Conservation (phyloP, 73 alveolate genomes). For the Urostyla sp. region DNA sequence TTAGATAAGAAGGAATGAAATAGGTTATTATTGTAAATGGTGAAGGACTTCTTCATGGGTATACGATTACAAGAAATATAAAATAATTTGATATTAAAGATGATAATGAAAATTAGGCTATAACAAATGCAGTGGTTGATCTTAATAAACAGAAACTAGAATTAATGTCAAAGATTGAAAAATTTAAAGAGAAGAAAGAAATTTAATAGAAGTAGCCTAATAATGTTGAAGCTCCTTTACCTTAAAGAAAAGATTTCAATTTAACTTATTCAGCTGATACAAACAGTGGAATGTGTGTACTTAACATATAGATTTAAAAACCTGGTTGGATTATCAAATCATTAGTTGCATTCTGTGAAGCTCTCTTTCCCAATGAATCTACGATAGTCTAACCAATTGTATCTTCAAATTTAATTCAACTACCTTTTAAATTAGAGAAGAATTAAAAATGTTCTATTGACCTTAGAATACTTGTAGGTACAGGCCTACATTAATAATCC, state of each 20-base stretch:
- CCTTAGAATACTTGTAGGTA: slow-evolving; percentile 83
- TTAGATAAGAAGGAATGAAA: slow-evolving; percentile 81
- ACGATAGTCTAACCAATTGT: slow-evolving; percentile 81
- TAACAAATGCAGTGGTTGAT: slow-evolving; percentile 23
- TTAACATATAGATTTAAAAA: slow-evolving; percentile 68
- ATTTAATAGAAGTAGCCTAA: not conserved
- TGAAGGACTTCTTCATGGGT: slow-evolving; percentile 74
- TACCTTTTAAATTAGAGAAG: slow-evolving; percentile 82
- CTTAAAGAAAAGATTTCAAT: slow-evolving; percentile 61
- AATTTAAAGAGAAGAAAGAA: not conserved
- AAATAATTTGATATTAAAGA: slow-evolving; percentile 3
- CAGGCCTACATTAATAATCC: slow-evolving; percentile 57
- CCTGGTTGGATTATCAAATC: slow-evolving; percentile 83
- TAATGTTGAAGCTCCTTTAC: slow-evolving; percentile 53
- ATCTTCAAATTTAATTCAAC: slow-evolving; percentile 63
- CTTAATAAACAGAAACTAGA: slow-evolving; percentile 10
- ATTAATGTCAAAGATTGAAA: slow-evolving; percentile 16
- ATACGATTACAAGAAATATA: slow-evolving; percentile 65
- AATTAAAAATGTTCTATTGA: slow-evolving; percentile 77
- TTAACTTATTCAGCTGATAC: slow-evolving; percentile 10
- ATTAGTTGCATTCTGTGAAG: slow-evolving; percentile 77
- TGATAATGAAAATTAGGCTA: not conserved
- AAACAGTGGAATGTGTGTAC: slow-evolving; percentile 61
- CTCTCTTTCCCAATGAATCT: slow-evolving; percentile 84
- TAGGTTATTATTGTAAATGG: slow-evolving; percentile 70